Evolutionary conservation across 257 asterid species (phyloP), one percentile per base, ranked within the genome.

Genomic region (Solanum bukasovii): DNA sequence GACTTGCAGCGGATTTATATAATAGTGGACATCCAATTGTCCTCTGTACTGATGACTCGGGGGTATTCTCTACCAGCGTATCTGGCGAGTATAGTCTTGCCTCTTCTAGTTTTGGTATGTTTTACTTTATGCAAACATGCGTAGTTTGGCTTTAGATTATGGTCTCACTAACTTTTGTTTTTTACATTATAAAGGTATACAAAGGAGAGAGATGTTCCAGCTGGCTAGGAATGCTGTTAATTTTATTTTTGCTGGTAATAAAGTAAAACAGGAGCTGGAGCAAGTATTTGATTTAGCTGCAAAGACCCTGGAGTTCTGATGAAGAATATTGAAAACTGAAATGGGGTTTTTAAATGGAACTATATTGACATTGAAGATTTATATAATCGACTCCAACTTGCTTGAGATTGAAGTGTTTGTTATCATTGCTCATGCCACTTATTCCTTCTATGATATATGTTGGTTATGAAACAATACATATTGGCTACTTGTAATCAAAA

Each of bases 31-130:
- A 96, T 89, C 98, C 98, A 21, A 63, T 96, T 90, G 87, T 92
- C 82, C 89, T 97, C 75, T 96, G 98, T 91, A 95, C 98, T 12
- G 99, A 97, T 87, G 99, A 97, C 90, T 35, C 91, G 20, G 98
- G 98, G 49, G 96, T 97, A 86, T 96, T 96, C 94, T 96, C 98
- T 2, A 97, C 98, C 84, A 94, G 93, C 65, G 86, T 96, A 73
- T 95, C 98, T 11, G 86, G 90, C 56, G 98, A 97, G 90, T 95
- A 92, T 56, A 89, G 73, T 73, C 93, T 94, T 73, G 96, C 98
- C 86, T 86, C 95, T 11, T 91, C 95, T 73, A 87, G 96, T 70
- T 96, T 92, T 52, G 98, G 98, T 95, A 89, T 7, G 88, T 46
- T 27, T 25, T 46, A 74, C 25, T 56, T 49, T 18, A 56, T 82